A percentile compares a stretch with the other conserved stretches of the same genome.
Conservation (phyloP, 352 stramenopile species). For the Pythium dissimile region DNA sequence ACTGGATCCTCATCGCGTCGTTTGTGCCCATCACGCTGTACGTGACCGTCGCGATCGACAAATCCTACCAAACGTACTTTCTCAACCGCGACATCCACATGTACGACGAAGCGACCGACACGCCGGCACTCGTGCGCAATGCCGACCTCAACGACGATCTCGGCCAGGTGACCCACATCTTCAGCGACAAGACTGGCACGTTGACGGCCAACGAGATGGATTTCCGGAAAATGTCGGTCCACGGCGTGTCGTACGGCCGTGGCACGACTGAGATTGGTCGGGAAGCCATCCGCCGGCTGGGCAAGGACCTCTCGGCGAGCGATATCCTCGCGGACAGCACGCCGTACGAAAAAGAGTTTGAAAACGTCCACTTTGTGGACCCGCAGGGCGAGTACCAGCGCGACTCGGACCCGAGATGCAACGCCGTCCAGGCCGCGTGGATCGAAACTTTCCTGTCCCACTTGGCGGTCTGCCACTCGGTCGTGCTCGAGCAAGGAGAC, state of each 20-base stretch:
- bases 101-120: slow-evolving; percentile 82
- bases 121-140: slow-evolving; percentile 74
- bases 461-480: slow-evolving; percentile 81
- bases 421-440: slow-evolving; percentile 52
- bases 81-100: slow-evolving; percentile 83
- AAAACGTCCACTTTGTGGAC: slow-evolving; percentile 84
- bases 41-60: slow-evolving; percentile 85
- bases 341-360: slow-evolving; percentile 42
- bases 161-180: slow-evolving; percentile 87
- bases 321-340: slow-evolving; percentile 71
- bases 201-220: slow-evolving; percentile 88
- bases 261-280: slow-evolving; percentile 84
- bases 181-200: slow-evolving; percentile 86
- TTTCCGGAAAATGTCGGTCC: slow-evolving; percentile 86
- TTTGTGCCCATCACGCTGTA: slow-evolving; percentile 89
- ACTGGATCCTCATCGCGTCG: slow-evolving; percentile 85
- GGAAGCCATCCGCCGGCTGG: slow-evolving; percentile 61
- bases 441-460: slow-evolving; percentile 85
- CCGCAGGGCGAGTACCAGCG: slow-evolving; percentile 57
- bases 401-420: slow-evolving; percentile 39
- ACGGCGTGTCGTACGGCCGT: slow-evolving; percentile 76
- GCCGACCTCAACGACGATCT: slow-evolving; percentile 85
- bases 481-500: slow-evolving; percentile 70
- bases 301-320: slow-evolving; percentile 72
- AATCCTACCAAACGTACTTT: slow-evolving; percentile 85